Evolutionary conservation across 768 basidiomycete genomes (phyloP).

Genomic region (Multifurca ochricompacta): DNA sequence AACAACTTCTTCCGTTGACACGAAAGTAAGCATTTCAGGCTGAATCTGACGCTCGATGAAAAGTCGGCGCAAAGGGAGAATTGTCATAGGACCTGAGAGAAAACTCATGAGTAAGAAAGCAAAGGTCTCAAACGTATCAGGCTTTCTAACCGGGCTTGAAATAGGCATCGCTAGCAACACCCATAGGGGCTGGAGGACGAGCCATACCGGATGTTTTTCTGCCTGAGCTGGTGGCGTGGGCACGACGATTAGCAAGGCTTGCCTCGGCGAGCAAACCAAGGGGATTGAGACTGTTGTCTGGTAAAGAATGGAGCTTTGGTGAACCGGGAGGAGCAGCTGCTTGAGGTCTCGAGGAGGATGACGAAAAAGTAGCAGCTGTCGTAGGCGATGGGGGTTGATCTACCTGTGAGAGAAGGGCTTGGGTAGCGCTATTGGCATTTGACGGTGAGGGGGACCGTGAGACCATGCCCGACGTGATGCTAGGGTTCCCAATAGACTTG

Average conservation of each 20-base stretch:
- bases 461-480: conserved; percentile 70
- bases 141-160: conserved; percentile 67
- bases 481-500: conserved; percentile 79
- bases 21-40: conserved; percentile 89
- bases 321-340: conserved; percentile 41
- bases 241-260: conserved; percentile 65
- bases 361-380: conserved; percentile 6
- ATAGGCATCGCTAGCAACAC: conserved; percentile 81
- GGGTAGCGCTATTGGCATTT: conserved; percentile 17
- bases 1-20: conserved; percentile 82
- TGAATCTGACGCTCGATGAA: conserved; percentile 87
- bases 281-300: conserved; percentile 89
- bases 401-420: conserved; percentile 16
- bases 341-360: conserved; percentile 26
- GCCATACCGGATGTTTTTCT: conserved; percentile 13
- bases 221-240: conserved; percentile 33
- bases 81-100: conserved; percentile 72
- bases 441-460: conserved; percentile 73
- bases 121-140: background rate
- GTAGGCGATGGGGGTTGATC: conserved; percentile 16
- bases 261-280: conserved; percentile 90
- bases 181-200: conserved; percentile 37
- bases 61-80: conserved; percentile 70
- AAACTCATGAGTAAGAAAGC: conserved; percentile 7
- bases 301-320: conserved; percentile 83